phyloP scores from a whole-genome alignment of 768 basidiomycete species.

The Suillus tomentosus region DNA sequence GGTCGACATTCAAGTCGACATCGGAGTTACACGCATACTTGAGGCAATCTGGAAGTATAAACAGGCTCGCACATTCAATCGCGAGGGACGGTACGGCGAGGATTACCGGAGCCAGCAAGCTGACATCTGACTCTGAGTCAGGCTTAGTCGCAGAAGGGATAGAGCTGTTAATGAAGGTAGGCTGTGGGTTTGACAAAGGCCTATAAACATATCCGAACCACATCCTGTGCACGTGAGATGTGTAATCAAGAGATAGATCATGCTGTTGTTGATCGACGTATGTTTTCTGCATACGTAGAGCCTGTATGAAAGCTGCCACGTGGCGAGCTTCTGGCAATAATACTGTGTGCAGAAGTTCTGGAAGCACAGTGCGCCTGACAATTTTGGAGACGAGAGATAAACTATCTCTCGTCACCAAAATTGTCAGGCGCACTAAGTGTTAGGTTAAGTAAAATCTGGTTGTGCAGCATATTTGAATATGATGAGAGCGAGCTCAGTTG shows the following conservation, averaged over 20 bases:
- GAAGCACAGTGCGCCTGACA: constrained; percentile 39
- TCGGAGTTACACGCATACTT: constrained; percentile 2
- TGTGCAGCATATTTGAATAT: constrained; percentile 35
- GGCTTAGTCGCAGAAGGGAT: background rate
- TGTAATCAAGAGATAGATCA: constrained; percentile 36
- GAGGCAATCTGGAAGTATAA: constrained; percentile 39
- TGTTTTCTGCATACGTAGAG: constrained; percentile 31
- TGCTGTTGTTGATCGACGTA: constrained; percentile 14
- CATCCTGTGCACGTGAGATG: constrained; percentile 33
- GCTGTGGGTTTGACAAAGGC: constrained; percentile 16
- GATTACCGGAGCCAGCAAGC: constrained; percentile 15
- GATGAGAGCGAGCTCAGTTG: constrained; percentile 39
- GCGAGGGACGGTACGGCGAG: constrained; percentile 28
- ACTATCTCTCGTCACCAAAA: too few species aligned
- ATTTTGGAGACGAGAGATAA: constrained; percentile 37
- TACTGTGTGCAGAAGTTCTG: constrained; percentile 41
- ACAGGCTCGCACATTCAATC: constrained; percentile 33
- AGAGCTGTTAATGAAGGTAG: background rate
- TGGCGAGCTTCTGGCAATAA: constrained; percentile 25
- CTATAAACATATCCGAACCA: constrained; percentile 37
- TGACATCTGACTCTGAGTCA: constrained; percentile 19
- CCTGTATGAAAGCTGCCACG: constrained; percentile 30
- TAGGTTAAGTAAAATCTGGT: constrained; percentile 19
- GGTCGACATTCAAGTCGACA: background rate
- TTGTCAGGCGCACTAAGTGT: too few species aligned